Evolutionary conservation across 768 basidiomycete genomes (phyloP), one percentile per base, ranked within the genome.

Genomic region (Grammothele lineata): DNA sequence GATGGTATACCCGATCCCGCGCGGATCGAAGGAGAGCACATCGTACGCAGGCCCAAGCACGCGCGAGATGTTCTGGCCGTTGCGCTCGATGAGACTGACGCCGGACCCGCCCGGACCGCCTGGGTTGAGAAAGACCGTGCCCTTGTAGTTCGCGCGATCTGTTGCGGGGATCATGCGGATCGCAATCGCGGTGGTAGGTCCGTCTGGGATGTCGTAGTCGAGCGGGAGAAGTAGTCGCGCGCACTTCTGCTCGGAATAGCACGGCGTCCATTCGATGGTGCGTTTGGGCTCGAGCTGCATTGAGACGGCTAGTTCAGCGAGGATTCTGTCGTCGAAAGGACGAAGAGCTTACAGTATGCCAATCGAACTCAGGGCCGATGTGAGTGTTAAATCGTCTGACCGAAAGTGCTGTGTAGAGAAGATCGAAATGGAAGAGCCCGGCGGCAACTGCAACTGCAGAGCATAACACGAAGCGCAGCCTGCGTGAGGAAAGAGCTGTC

Each of bases 1-100:
- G 6, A 51, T 57, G 22, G 45, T 50, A 4, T 44, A 38, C 10
- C 55, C 55, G 1, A 37, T 51, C 12, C 55, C 55, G n/a, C 55
- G 55, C 9, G 55, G 55, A 35, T 57, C 55, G 37, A 57, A 57
- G 19, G 51, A 48, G 15, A 57, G 51, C 35, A 57, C 32, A 35
- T 57, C 51, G 42, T 39, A 57, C 18, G 48, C 43, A 3, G 40
- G 42, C 19, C 55, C 55, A 17, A 51, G 35, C 30, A 57, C 41
- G 17, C 38, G 33, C 4, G 50, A 46, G 24, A 56, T 48, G 38
- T 49, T 52, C 37, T 36, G n/a, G 15, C 54, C 54, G 4, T 32
- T 15, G 10, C 43, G 24, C 10, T 14, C 47, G 21, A 56, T 30
- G 26, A 51, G 23, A 6, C 36, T 34, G 3, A 46, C 49, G 17